These are phyloP conservation scores for Coix lacrymajobi DNA, from an alignment of 176 grass and related monocot genomes.

Conservation along the genomic window DNA sequence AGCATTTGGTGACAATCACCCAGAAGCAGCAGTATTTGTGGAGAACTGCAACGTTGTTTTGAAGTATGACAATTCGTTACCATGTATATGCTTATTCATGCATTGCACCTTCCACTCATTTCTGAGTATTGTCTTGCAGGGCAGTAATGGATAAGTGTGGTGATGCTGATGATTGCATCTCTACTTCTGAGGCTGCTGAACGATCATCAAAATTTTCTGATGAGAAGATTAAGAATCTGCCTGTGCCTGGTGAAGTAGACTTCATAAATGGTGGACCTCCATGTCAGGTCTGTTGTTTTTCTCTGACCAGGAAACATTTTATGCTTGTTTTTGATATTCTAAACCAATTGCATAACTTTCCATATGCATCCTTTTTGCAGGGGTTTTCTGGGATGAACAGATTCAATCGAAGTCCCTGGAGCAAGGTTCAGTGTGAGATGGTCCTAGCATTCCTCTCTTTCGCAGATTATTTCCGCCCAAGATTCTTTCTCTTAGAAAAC, in stretches of 20 bases:
- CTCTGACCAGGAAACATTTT: background rate
- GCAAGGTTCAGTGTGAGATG: constrained; percentile 89
- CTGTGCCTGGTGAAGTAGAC: constrained; percentile 61
- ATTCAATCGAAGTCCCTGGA: constrained; percentile 69
- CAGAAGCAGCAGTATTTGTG: constrained; percentile 57
- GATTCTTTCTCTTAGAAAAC: constrained; percentile 69
- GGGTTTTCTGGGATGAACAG: constrained; percentile 81
- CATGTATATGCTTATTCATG: background rate
- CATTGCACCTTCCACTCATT: background rate
- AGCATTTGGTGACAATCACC: constrained; percentile 73
- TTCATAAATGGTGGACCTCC: constrained; percentile 89
- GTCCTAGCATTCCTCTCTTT: constrained; percentile 75
- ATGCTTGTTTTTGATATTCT: background rate
- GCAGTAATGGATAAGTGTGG: constrained; percentile 71
- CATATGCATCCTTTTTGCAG: constrained; percentile 17
- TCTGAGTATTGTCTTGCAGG: constrained; percentile 24
- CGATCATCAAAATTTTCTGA: constrained; percentile 39
- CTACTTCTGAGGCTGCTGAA: constrained; percentile 49
- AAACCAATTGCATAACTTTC: background rate
- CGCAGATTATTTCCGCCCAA: constrained; percentile 62
- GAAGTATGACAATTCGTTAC: constrained; percentile 24
- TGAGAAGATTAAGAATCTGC: constrained; percentile 56
- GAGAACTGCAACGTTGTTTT: constrained; percentile 86
- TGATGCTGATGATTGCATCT: constrained; percentile 59
- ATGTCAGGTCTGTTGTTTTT: constrained; percentile 50